Percentiles rank a stretch among this genome's conserved stretches.
Evolutionary conservation across 495 filamentous ascomycete species (phyloP).

Genomic region (Opeltia flavorubescens): DNA sequence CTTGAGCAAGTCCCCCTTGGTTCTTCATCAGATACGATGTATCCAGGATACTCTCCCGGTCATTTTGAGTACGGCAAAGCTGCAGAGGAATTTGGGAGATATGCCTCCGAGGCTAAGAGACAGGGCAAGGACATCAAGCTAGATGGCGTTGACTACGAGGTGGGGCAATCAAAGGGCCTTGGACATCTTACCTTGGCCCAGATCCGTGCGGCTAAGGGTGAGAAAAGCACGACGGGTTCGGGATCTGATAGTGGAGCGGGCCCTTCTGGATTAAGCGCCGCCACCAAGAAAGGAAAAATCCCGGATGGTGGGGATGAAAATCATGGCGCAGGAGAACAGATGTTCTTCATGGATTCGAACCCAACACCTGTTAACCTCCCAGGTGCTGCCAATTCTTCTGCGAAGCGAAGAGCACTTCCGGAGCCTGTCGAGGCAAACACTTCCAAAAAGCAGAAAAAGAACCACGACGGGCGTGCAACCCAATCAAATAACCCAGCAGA

Average conservation of each 20-base stretch:
- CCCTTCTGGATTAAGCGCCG: not conserved
- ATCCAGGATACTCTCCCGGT: slow-evolving; percentile 19
- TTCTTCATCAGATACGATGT: slow-evolving; percentile 20
- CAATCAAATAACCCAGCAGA: not conserved
- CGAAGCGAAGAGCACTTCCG: slow-evolving; percentile 8
- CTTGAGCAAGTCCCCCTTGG: slow-evolving; percentile 17
- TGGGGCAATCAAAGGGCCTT: slow-evolving; percentile 15
- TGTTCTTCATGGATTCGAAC: slow-evolving; percentile 16
- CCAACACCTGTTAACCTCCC: slow-evolving; percentile 15
- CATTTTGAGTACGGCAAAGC: slow-evolving; percentile 18
- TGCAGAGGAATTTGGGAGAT: slow-evolving; percentile 13
- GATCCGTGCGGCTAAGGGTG: slow-evolving; percentile 2
- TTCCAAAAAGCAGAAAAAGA: slow-evolving; percentile 16
- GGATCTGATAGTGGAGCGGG: slow-evolving; percentile 6
- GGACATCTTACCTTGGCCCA: slow-evolving; percentile 7
- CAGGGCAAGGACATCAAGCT: slow-evolving; percentile 12
- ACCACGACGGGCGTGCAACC: not conserved
- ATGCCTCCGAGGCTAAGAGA: slow-evolving; percentile 11
- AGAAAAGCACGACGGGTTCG: slow-evolving; percentile 4
- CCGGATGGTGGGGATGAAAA: slow-evolving; percentile 1
- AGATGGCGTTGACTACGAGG: slow-evolving; percentile 14
- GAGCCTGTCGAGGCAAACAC: slow-evolving; percentile 9
- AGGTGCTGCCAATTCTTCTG: slow-evolving; percentile 1
- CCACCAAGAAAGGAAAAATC: not conserved
- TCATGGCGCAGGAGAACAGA: slow-evolving; percentile 5